phyloP scores from a whole-genome alignment of 352 stramenopile genomes.

The Phytophthora meadii region DNA sequence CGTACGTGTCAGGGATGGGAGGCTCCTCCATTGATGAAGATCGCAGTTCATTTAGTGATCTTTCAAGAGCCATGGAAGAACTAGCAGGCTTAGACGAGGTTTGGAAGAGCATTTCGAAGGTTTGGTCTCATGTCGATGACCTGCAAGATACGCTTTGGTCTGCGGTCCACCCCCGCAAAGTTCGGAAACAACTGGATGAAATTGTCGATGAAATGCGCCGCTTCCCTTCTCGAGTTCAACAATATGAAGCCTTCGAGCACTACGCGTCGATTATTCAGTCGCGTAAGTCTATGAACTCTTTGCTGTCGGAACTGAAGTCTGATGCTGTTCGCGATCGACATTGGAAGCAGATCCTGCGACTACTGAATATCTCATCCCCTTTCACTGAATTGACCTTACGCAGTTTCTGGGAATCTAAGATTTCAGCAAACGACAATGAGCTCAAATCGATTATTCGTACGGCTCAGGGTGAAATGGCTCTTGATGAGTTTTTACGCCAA shows the following conservation, averaged over 20 bases:
- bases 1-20: constrained; percentile 53
- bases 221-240: constrained; percentile 96
- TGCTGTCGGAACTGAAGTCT: constrained; percentile 98
- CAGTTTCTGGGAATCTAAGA: constrained; percentile 97
- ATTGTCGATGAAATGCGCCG: constrained; percentile 96
- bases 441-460: constrained; percentile 97
- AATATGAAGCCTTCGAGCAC: constrained; percentile 98
- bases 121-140: constrained; percentile 89
- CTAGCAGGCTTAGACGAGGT: constrained; percentile 97
- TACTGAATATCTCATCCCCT: constrained; percentile 92
- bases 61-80: constrained; percentile 90
- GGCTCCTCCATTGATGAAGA: constrained; percentile 76
- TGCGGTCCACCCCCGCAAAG: constrained; percentile 93
- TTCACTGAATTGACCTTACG: constrained; percentile 97
- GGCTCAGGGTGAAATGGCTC: constrained; percentile 99
- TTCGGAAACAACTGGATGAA: constrained; percentile 96
- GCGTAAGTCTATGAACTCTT: constrained; percentile 93
- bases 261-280: constrained; percentile 94
- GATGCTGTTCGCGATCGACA: constrained; percentile 99
- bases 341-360: constrained; percentile 97
- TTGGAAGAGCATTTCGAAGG: constrained; percentile 95
- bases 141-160: constrained; percentile 96
- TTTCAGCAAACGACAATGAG: constrained; percentile 94
- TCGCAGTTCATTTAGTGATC: constrained; percentile 72
- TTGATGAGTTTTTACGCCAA: constrained; percentile 99